Percentiles rank a stretch among this genome's conserved stretches.
Evolutionary conservation across 208 protist species (phyloP).

Genomic region (Trypanosoma lewisi): DNA sequence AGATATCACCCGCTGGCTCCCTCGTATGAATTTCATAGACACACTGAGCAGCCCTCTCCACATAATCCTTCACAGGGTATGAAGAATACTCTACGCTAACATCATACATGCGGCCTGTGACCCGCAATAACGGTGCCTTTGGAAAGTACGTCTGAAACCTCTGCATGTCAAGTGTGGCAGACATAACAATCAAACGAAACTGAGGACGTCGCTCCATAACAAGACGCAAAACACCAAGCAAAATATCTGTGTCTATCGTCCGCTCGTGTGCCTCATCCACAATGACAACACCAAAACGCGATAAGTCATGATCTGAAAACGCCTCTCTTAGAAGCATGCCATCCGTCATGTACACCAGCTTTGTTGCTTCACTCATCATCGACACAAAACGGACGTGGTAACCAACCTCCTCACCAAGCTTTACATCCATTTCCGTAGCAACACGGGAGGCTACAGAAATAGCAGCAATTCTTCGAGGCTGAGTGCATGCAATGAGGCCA

Average conservation of each 20-base stretch:
- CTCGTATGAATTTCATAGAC: constrained; percentile 70
- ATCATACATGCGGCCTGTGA: constrained; percentile 95
- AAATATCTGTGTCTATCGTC: constrained; percentile 98
- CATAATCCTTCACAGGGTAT: constrained; percentile 92
- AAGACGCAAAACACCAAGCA: constrained; percentile 97
- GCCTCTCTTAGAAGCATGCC: constrained; percentile 98
- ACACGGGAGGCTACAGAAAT: constrained; percentile 98
- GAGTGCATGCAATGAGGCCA: constrained; percentile 91
- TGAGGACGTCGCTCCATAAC: constrained; percentile 39
- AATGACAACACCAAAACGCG: constrained; percentile 95
- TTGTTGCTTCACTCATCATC: constrained; percentile 87
- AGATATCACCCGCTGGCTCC: constrained; percentile 74
- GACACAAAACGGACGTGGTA: constrained; percentile 99
- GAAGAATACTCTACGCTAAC: constrained; percentile 80
- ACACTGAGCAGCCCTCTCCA: constrained; percentile 63
- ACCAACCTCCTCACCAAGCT: constrained; percentile 96
- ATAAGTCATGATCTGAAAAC: constrained; percentile 89
- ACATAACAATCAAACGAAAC: constrained; percentile 96
- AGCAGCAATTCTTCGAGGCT: constrained; percentile 99
- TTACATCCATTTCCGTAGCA: constrained; percentile 96
- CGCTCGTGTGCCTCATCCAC: constrained; percentile 99
- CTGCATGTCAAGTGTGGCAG: constrained; percentile 96
- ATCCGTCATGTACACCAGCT: constrained; percentile 99
- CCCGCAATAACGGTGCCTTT: constrained; percentile 93
- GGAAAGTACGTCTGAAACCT: constrained; percentile 98